Base-by-base conservation (phyloP, 2,329 filamentous ascomycete species). In the Diaporthe sp. region DNA sequence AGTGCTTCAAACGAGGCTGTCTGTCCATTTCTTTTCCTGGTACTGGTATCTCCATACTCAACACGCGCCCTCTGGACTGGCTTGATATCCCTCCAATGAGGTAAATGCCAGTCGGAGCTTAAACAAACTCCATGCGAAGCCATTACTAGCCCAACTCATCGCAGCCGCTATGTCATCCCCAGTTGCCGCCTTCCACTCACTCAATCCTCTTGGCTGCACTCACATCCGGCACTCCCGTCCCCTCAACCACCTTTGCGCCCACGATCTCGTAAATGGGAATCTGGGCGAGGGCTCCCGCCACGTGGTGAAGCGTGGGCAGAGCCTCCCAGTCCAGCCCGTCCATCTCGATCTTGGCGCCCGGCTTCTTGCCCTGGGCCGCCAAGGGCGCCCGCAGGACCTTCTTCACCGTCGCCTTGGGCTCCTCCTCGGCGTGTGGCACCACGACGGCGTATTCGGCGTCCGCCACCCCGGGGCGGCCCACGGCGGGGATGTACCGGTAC, bases 221-320 rank as follows among this genome's bases (percentile, higher is more conserved):
- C 30, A 75, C 74, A 70, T 75, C 74, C 17, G 74, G 74, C 58
- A 75, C 74, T 3, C 74, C 74, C 3, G 72, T 81, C 0, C 89
- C 90, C 77, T 90, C 86, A 0, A 89, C 87, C 2, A 92, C 82
- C 81, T 88, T 90, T 0, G 86, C 90, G 42, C 86, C 83, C 4
- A 92, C 81, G 51, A 92, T 80, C 72, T 87, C 86, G 77, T 89
- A 91, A 2, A 92, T 80, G 0, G 90, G 91, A 6, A 93, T 83
- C 76, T 90, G 88, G 1, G 85, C 85, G 72, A 92, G 79, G 19
- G 85, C 82, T 27, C 82, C 80, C 7, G 89, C 82, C 12, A 93
- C 81, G 78, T 92, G 88, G 78, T 92, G 90, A 70, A 92, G 81
- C 3, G 90, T 93, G 0, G 91, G 91, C 73, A 92, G 79, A 6